These are phyloP conservation scores for Sclerotinia borealis DNA, from an alignment of 2,329 filamentous ascomycete genomes.

Conservation along the genomic window DNA sequence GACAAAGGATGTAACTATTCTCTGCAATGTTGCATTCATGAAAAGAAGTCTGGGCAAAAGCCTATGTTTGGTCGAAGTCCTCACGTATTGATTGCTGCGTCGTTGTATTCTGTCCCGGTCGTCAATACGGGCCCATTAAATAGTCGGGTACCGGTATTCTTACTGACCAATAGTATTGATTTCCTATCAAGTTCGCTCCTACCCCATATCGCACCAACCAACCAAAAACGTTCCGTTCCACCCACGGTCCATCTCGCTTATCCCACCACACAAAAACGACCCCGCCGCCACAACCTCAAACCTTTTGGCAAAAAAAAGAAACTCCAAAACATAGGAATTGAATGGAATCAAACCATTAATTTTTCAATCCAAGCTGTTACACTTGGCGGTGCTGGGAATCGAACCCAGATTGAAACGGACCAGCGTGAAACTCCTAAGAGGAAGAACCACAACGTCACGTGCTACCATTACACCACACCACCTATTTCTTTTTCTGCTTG, in stretches of 20 bases:
- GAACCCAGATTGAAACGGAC: slow-evolving; percentile 33
- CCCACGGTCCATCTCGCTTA: too few relatives aligned
- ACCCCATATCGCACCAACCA: too few relatives aligned
- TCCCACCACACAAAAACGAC: background rate
- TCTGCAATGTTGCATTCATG: background rate
- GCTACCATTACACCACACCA: slow-evolving; percentile 30
- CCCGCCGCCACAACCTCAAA: background rate
- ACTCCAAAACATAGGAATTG: background rate
- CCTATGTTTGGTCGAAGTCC: too few relatives aligned
- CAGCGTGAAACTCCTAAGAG: slow-evolving; percentile 17
- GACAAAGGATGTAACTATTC: background rate
- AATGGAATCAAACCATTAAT: slow-evolving; percentile 16
- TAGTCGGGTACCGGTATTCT: too few relatives aligned
- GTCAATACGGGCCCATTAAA: too few relatives aligned
- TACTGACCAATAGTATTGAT: too few relatives aligned
- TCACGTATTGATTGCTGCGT: too few relatives aligned
- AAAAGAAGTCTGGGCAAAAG: too few relatives aligned
- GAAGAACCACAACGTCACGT: slow-evolving; percentile 31
- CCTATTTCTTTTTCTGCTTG: slow-evolving; percentile 1
- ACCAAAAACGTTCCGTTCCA: too few relatives aligned
- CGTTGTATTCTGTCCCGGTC: too few relatives aligned
- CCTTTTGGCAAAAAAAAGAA: background rate
- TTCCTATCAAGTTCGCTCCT: too few relatives aligned
- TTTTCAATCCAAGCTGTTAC: slow-evolving; percentile 24
- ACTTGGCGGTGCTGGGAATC: slow-evolving; percentile 33